These are phyloP conservation scores for Ustilago cynodontis DNA, from an alignment of 1,284 basidiomycete genomes.

Conservation along the genomic window DNA sequence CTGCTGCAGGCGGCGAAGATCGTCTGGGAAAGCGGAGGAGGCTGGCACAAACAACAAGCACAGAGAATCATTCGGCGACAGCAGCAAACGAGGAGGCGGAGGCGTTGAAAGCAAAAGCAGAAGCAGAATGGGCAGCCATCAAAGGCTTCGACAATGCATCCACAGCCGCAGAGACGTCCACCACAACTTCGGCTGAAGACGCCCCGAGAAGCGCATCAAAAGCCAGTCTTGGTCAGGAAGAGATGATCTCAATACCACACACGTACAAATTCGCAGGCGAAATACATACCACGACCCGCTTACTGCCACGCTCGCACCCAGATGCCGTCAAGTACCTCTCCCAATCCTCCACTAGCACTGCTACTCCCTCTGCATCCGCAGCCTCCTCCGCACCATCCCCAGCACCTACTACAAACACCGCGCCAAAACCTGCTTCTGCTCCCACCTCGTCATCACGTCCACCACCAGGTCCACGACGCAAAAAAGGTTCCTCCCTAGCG, in stretches of 20 bases:
- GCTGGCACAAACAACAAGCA: background rate
- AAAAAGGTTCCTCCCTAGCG: constrained; percentile 52
- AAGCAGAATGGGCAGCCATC: constrained; percentile 39
- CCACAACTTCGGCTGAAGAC: background rate
- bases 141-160: constrained; percentile 11
- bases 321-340: constrained; percentile 53
- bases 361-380: background rate
- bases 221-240: constrained; percentile 18
- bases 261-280: constrained; percentile 60
- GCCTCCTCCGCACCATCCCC: constrained; percentile 9
- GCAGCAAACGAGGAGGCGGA: constrained; percentile 2
- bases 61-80: background rate
- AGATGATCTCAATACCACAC: constrained; percentile 42
- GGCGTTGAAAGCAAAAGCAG: constrained; percentile 16
- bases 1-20: constrained; percentile 40
- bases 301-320: constrained; percentile 54
- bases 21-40: constrained; percentile 36
- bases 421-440: background rate
- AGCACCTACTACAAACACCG: background rate
- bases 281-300: constrained; percentile 21
- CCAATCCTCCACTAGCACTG: constrained; percentile 7
- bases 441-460: constrained; percentile 14
- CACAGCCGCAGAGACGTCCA: background rate
- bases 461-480: constrained; percentile 38
- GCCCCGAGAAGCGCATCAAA: background rate